Base-by-base conservation (phyloP, 768 basidiomycete species). In the Trametopsis cervina region DNA sequence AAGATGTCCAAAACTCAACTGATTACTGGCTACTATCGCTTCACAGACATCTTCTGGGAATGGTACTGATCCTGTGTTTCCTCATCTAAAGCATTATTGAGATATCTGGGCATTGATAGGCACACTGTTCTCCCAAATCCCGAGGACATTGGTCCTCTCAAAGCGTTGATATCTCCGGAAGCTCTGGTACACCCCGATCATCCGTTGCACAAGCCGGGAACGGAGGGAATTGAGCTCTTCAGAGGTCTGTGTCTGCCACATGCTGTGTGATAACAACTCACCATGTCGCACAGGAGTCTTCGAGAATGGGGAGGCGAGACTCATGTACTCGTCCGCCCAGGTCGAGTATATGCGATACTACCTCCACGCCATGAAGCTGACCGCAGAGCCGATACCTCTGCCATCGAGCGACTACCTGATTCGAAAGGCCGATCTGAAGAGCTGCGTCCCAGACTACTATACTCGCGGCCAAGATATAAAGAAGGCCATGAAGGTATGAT, bases 321-420 rank as follows among this genome's bases (percentile, higher is more conserved):
- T 92, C 22, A 67, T 91, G 42, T 89, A 88, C 60, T 85, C 90
- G 21, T 87, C 84, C 13, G 80, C 80, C 4, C 89, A 93, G 66
- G 76, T 91, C 54, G 89, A 93, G 62, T 93, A 90, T 63, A 63
- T 86, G 17, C 73, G 87, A 44, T 90, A 91, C 63, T 93, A 85
- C 83, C 73, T 92, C 44, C 78, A 87, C 59, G 78, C 81, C 1
- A 81, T 83, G 75, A 67, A 73, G 49, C 69, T 89, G 54, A 88
- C 86, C 0, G 69, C 76, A 47, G 62, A 71, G 15, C 70, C 73
- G 38, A 75, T 91, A 36, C 81, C 88, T 15, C 66, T 93, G 21
- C 89, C 90, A 1, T 82, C 85, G 56, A 84, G 83, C 3, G 81
- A 89, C 49, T 89, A 81, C 55, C 77, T 93, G 37, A 67, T 91